A percentile compares a stretch with the other conserved stretches of the same genome.
These are phyloP conservation scores for Xylaria digitata DNA, from an alignment of 2,329 filamentous ascomycete species.

Conservation along the genomic window DNA sequence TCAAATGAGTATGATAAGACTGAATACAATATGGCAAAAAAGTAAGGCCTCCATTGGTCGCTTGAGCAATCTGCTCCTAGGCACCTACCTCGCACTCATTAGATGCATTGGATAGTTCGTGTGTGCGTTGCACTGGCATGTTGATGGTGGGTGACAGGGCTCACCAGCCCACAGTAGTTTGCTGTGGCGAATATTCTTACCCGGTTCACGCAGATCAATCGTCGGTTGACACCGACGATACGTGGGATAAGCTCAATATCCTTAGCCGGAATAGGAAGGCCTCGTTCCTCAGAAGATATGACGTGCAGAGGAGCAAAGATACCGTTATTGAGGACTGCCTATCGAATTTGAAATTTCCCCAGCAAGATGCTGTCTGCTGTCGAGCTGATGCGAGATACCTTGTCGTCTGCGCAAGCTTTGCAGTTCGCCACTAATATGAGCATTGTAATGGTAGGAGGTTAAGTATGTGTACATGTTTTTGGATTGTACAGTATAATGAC, in stretches of 20 bases:
- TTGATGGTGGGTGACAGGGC: slow-evolving; percentile 3
- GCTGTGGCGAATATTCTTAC: slow-evolving; percentile 20
- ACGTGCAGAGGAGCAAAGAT: slow-evolving; percentile 46
- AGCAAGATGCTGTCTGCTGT: slow-evolving; percentile 10
- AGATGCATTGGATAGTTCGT: not conserved
- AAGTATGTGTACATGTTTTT: no score
- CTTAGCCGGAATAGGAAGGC: slow-evolving; percentile 45
- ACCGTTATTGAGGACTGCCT: slow-evolving; percentile 24
- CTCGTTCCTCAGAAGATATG: slow-evolving; percentile 45
- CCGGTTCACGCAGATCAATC: slow-evolving; percentile 13
- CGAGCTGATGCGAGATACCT: slow-evolving; percentile 21
- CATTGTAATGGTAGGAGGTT: not conserved
- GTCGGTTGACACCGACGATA: slow-evolving; percentile 25
- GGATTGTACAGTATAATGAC: not conserved
- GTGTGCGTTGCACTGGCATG: not conserved
- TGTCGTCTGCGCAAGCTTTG: slow-evolving; percentile 27
- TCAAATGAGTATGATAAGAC: not conserved
- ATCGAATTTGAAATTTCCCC: slow-evolving; percentile 42
- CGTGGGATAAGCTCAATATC: slow-evolving; percentile 22
- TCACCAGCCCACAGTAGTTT: not conserved
- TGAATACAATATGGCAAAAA: not conserved
- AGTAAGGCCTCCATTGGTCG: not conserved
- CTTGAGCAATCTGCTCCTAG: not conserved
- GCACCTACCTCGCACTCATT: not conserved
- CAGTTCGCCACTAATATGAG: slow-evolving; percentile 40